Conservation (phyloP, 352 stramenopile genomes). For the Globisporangium spiculum region DNA sequence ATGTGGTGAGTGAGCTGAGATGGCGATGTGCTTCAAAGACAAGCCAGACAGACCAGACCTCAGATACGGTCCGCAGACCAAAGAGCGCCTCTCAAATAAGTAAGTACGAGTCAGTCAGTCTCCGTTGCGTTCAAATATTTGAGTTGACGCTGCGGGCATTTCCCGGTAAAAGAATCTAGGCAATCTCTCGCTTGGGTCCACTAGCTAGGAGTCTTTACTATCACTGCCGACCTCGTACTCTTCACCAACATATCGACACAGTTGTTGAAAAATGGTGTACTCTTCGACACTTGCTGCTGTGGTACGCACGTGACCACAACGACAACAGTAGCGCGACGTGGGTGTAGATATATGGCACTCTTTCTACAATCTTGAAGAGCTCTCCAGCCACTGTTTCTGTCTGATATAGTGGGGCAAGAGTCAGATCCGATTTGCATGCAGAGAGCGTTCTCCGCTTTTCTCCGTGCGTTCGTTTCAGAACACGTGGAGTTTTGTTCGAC, state of each 20-base stretch:
- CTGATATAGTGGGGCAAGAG: neutral
- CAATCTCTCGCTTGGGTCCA: neutral
- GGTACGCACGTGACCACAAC: neutral
- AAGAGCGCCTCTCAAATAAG: neutral
- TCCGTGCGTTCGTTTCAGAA: neutral
- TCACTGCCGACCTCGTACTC: neutral
- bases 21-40: neutral
- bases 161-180: neutral
- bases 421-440: neutral
- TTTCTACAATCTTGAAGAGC: neutral
- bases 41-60: neutral
- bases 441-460: neutral
- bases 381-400: neutral
- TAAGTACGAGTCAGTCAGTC: neutral
- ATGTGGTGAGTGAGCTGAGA: slow-evolving; percentile 66
- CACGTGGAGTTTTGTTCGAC: neutral
- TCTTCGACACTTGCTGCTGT: neutral
- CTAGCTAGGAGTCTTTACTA: neutral
- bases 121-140: neutral
- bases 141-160: neutral
- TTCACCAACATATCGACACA: neutral
- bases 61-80: neutral
- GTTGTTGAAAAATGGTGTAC: neutral
- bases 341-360: neutral
- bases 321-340: too few relatives aligned